These are phyloP conservation scores for Desmodesmus armatus DNA, from an alignment of 139 green algal genomes.

Conservation along the genomic window DNA sequence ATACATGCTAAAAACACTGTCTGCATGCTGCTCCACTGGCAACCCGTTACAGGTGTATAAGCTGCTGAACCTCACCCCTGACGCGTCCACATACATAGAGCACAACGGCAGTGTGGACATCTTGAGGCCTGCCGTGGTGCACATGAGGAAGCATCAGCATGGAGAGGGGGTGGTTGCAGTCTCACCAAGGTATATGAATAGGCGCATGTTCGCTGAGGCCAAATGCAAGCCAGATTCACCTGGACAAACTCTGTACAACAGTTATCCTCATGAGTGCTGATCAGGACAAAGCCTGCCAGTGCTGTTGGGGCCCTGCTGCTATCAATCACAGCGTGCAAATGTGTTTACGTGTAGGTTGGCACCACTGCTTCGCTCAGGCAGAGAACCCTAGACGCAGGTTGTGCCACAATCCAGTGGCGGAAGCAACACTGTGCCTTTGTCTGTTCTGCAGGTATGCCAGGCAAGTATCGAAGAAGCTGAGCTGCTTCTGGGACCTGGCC, in stretches of 20 bases:
- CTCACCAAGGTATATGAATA: background rate
- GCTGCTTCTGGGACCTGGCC: conserved; percentile 47
- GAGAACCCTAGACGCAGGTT: too few relatives aligned
- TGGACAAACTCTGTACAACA: background rate
- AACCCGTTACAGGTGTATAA: background rate
- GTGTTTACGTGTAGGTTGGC: background rate
- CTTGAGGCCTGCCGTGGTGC: conserved; percentile 28
- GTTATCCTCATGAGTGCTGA: background rate
- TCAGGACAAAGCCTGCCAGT: background rate
- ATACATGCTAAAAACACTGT: background rate
- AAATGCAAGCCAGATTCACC: background rate
- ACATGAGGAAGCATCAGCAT: conserved; percentile 32
- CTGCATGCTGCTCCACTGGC: background rate
- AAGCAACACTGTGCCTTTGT: too few relatives aligned
- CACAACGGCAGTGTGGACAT: conserved; percentile 54
- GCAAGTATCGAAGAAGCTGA: conserved; percentile 48
- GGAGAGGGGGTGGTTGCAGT: conserved; percentile 13
- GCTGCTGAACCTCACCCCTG: background rate
- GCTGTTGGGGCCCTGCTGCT: too few relatives aligned
- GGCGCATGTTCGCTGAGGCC: background rate
- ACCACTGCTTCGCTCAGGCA: too few relatives aligned
- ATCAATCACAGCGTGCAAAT: background rate
- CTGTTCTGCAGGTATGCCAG: conserved; percentile 47
- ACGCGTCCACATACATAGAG: conserved; percentile 36
- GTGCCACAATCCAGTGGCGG: too few relatives aligned